Percentiles rank a stretch among this genome's conserved stretches.
These are phyloP conservation scores for Aspergillus sp. DNA, from an alignment of 2,329 filamentous ascomycete species.

Conservation along the genomic window DNA sequence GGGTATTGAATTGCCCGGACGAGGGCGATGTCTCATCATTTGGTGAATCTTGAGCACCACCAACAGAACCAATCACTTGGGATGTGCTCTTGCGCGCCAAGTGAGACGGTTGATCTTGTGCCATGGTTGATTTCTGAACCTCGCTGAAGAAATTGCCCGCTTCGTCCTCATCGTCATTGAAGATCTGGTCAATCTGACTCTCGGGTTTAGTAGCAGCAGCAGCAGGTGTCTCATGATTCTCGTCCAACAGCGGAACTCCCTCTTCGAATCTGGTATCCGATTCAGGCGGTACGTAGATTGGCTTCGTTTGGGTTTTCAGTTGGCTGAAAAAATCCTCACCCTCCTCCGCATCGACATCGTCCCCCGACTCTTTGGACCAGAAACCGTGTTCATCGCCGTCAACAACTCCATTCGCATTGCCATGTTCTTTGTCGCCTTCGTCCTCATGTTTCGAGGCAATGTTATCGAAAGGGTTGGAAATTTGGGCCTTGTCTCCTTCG, in stretches of 20 bases:
- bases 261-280: constrained; percentile 58
- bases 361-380: constrained; percentile 35
- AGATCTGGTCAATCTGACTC: constrained; percentile 23
- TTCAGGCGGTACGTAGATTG: constrained; percentile 28
- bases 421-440: constrained; percentile 1
- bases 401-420: constrained; percentile 7
- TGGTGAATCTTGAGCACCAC: constrained; percentile 23
- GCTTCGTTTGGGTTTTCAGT: constrained; percentile 32
- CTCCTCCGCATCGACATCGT: constrained; percentile 39
- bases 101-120: constrained; percentile 10
- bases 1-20: constrained; percentile 17
- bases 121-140: constrained; percentile 8
- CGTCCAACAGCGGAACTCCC: constrained; percentile 53
- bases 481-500: neutral
- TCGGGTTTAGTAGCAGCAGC: constrained; percentile 18
- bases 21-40: constrained; percentile 20
- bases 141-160: constrained; percentile 29
- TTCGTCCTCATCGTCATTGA: constrained; percentile 29
- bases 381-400: constrained; percentile 10
- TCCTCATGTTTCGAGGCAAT: constrained; percentile 3
- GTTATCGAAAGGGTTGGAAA: neutral
- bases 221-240: constrained; percentile 19
- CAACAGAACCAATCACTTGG: constrained; percentile 51
- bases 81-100: constrained; percentile 62
- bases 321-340: constrained; percentile 54